Conservation (phyloP, 331 rosid species). For the Rosa hybrid region DNA sequence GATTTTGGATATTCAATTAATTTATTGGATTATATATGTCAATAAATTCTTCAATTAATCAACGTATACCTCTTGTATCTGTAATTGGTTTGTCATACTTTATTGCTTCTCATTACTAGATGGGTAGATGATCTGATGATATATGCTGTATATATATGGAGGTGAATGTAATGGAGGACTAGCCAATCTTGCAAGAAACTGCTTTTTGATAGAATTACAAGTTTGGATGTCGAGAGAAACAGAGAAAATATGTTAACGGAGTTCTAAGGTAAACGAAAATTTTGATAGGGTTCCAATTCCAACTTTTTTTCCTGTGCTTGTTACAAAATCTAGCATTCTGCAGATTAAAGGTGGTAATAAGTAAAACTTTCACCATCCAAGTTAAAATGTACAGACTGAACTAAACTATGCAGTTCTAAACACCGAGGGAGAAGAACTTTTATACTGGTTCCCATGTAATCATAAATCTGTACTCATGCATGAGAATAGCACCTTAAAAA, state of each 20-base stretch:
- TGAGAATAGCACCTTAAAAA: neutral
- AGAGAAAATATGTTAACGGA: neutral
- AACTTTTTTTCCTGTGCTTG: neutral
- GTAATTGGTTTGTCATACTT: neutral
- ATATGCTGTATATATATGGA: neutral
- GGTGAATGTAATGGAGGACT: neutral
- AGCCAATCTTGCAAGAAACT: neutral
- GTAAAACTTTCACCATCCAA: neutral
- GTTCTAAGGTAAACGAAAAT: neutral
- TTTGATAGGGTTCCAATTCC: neutral
- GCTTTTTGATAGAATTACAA: neutral
- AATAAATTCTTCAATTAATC: conserved; percentile 2
- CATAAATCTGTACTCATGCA: neutral
- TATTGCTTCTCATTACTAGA: neutral
- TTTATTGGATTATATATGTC: conserved; percentile 10
- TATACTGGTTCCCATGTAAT: neutral
- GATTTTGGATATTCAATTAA: conserved; percentile 14
- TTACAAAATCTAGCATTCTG: neutral
- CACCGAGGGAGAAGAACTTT: neutral
- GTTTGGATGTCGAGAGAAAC: neutral
- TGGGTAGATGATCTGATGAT: neutral
- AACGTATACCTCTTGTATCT: neutral
- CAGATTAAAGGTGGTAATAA: neutral
- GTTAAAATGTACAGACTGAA: neutral
- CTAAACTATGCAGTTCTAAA: neutral